Base-by-base conservation (phyloP, 306 rosid species). In the Chamaecrista fasciculata region DNA sequence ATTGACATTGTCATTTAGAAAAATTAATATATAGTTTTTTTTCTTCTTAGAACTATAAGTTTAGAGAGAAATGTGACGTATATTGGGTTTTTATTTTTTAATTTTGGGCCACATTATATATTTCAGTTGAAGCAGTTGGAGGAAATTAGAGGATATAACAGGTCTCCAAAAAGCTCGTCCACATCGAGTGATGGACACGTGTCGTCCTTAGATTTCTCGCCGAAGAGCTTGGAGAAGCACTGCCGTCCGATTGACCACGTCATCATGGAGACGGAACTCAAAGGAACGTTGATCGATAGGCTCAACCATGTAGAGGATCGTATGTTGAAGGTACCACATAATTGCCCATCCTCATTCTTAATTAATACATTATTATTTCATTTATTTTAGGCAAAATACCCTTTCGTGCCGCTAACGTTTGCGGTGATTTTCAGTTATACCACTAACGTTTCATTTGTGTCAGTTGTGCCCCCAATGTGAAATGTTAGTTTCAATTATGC, bases 211-310 rank as follows among this genome's bases (percentile, higher is more conserved):
- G 80, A 82, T 85, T 71, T 84, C 39, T 90, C 91, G 3, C 95
- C 97, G 0, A 81, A 50, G 76, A 85, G 95, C 78, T 65, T 94
- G 25, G 91, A 86, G 90, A 94, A 84, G 89, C 92, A 82, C 64
- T 83, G 97, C 86, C 95, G 96, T 83, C 97, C 97, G 66, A 85
- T 94, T 0, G 65, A 78, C 66, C 73, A 58, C 20, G 96, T 86
- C 33, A 71, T 88, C 43, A 72, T 78, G 81, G 91, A 86, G 78
- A 78, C 84, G 0, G 86, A 84, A 65, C 77, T 72, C 31, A 90
- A 90, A 79, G 98, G 98, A 49, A 83, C 88, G 0, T 67, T 94
- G 15, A 75, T 94, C 0, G 89, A 90, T 65, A 82, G 98, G 76
- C 88, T 94, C 23, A 81, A 78, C 5, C 86, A 57, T 0, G 73